These are phyloP conservation scores for Microcera coccophila DNA, from an alignment of 2,329 filamentous ascomycete species.

Conservation along the genomic window DNA sequence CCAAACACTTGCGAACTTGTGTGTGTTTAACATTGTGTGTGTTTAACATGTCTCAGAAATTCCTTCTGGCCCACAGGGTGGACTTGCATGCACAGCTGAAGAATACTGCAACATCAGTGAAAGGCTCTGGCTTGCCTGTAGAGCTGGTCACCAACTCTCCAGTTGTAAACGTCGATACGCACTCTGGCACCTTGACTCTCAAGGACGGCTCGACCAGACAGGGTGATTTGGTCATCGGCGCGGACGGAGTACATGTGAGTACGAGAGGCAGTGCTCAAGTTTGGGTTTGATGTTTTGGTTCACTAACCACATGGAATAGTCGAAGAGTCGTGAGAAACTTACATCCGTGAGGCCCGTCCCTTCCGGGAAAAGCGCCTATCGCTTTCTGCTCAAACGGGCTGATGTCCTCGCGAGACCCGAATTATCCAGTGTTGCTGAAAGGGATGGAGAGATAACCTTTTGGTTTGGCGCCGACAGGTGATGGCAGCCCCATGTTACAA, in stretches of 20 bases:
- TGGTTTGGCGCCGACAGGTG: slow-evolving; percentile 41
- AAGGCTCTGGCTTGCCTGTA: slow-evolving; percentile 35
- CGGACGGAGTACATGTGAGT: slow-evolving; percentile 50
- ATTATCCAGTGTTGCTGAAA: slow-evolving; percentile 12
- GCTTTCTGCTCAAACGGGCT: slow-evolving; percentile 46
- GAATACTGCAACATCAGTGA: slow-evolving; percentile 34
- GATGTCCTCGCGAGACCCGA: slow-evolving; percentile 29
- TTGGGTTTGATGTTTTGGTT: not conserved
- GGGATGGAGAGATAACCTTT: slow-evolving; percentile 24
- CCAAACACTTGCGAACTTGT: fast-evolving
- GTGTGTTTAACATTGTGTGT: not conserved
- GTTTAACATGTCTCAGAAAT: too few relatives aligned
- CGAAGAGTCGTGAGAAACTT: slow-evolving; percentile 22
- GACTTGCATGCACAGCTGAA: slow-evolving; percentile 50
- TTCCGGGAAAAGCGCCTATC: slow-evolving; percentile 53
- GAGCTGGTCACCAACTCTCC: slow-evolving; percentile 38
- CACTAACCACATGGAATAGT: slow-evolving; percentile 10
- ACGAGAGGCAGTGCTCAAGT: not conserved
- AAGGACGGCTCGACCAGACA: slow-evolving; percentile 40
- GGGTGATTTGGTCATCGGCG: slow-evolving; percentile 51
- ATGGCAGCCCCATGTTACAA: too few relatives aligned
- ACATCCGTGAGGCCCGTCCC: slow-evolving; percentile 32
- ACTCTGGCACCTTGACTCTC: slow-evolving; percentile 40
- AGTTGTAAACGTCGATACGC: slow-evolving; percentile 41
- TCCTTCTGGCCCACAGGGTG: slow-evolving; percentile 47